Percentiles rank a stretch among this genome's conserved stretches.
These are phyloP conservation scores for Acarospora socialis DNA, from an alignment of 2,329 filamentous ascomycete genomes.

Conservation along the genomic window DNA sequence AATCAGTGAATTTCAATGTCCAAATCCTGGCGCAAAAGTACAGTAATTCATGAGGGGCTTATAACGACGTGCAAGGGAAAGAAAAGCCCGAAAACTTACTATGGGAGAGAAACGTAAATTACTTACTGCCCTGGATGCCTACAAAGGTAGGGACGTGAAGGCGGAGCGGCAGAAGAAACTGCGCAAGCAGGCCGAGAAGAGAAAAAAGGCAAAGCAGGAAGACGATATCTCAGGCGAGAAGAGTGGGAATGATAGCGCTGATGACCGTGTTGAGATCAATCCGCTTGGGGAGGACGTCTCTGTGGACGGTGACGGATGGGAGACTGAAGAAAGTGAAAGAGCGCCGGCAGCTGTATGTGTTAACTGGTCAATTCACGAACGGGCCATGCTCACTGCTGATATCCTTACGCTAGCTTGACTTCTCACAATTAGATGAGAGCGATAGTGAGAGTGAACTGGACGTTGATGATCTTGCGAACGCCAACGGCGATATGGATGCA, in stretches of 20 bases:
- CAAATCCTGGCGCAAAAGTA: too few relatives aligned
- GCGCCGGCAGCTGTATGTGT: slow-evolving; percentile 2
- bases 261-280: slow-evolving; percentile 15
- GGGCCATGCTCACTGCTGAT: slow-evolving; percentile 8
- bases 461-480: slow-evolving; percentile 26
- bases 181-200: slow-evolving; percentile 34
- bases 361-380: not conserved
- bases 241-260: slow-evolving; percentile 1
- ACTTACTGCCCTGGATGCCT: slow-evolving; percentile 41
- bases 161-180: slow-evolving; percentile 65
- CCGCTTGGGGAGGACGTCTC: slow-evolving; percentile 8
- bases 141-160: slow-evolving; percentile 53
- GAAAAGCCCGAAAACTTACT: too few relatives aligned
- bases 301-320: slow-evolving; percentile 9
- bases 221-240: slow-evolving; percentile 9
- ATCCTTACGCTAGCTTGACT: slow-evolving; percentile 9
- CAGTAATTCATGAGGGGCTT: too few relatives aligned
- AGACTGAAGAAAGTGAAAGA: slow-evolving; percentile 17
- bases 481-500: slow-evolving; percentile 37
- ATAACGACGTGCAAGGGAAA: too few relatives aligned
- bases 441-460: slow-evolving; percentile 17
- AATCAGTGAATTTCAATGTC: too few relatives aligned
- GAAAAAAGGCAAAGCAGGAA: slow-evolving; percentile 23
- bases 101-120: slow-evolving; percentile 45
- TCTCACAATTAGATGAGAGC: slow-evolving; percentile 21